These are phyloP conservation scores for Vicia villosa DNA, from an alignment of 306 rosid species.

Conservation along the genomic window DNA sequence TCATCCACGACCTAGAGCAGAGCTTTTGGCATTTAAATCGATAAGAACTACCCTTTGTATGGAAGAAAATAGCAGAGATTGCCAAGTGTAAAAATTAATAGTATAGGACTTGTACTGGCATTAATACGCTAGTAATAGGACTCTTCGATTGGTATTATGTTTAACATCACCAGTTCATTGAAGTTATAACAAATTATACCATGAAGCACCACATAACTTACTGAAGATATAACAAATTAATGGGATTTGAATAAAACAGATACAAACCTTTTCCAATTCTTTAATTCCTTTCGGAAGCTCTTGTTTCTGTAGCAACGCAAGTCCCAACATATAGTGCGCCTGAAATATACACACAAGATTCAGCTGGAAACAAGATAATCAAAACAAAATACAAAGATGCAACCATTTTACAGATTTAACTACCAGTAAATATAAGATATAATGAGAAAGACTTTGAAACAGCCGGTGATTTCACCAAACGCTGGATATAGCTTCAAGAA, in stretches of 20 bases:
- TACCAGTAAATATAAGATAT: slow-evolving; percentile 23
- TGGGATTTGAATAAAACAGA: slow-evolving; percentile 27
- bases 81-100: neutral
- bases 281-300: slow-evolving; percentile 68
- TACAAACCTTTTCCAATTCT: slow-evolving; percentile 75
- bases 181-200: no score
- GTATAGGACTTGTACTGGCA: neutral
- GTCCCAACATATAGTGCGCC: slow-evolving; percentile 96
- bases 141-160: neutral
- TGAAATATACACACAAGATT: slow-evolving; percentile 42
- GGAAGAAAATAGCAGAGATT: neutral
- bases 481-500: slow-evolving; percentile 10
- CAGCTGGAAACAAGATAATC: slow-evolving; percentile 27
- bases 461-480: neutral
- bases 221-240: neutral
- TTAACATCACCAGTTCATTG: neutral
- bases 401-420: slow-evolving; percentile 20
- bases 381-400: slow-evolving; percentile 4
- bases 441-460: slow-evolving; percentile 1
- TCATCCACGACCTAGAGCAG: neutral
- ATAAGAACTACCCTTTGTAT: neutral
- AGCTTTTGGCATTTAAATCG: neutral
- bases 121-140: neutral
- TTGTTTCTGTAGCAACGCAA: slow-evolving; percentile 62
- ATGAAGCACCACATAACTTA: slow-evolving; percentile 19